Evolutionary conservation across 1,284 basidiomycete species (phyloP).

Genomic region (Amylostereum chailletii): DNA sequence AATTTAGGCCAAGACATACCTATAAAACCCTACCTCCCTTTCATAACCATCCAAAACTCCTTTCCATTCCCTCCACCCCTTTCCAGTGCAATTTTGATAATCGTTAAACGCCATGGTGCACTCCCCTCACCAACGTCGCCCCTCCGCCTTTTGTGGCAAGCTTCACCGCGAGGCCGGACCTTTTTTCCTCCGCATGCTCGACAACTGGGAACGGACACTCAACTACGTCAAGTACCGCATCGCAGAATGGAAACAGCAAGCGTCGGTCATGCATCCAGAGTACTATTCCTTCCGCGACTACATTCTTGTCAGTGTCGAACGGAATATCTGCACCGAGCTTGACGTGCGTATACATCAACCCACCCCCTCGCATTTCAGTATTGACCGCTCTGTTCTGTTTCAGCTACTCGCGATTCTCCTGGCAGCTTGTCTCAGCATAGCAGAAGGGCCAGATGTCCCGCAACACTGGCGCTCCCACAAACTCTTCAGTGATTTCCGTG

Average conservation of each 20-base stretch:
- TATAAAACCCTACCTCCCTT: too few relatives aligned
- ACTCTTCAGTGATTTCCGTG: conserved; percentile 8
- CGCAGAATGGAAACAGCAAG: conserved; percentile 11
- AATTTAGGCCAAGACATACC: too few relatives aligned
- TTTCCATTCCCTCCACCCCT: too few relatives aligned
- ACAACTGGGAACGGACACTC: conserved; percentile 12
- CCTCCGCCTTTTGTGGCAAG: not conserved
- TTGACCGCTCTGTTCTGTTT: too few relatives aligned
- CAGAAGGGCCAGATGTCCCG: conserved; percentile 8
- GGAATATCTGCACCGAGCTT: conserved; percentile 10
- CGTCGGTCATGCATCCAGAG: conserved; percentile 6
- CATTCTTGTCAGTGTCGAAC: conserved; percentile 7
- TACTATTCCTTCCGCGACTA: conserved; percentile 10
- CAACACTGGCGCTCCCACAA: not conserved
- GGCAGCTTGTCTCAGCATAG: conserved; percentile 6
- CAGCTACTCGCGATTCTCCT: conserved; percentile 11
- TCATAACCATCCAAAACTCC: too few relatives aligned
- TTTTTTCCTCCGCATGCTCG: conserved; percentile 6
- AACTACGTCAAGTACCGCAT: conserved; percentile 12
- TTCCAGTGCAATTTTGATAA: too few relatives aligned
- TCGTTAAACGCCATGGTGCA: too few relatives aligned
- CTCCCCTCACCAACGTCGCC: too few relatives aligned
- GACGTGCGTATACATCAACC: conserved; percentile 5
- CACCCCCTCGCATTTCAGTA: not conserved
- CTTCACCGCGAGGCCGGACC: conserved; percentile 7